Base-by-base conservation (phyloP, 192 early-diverging fungal species). In the Gaertneriomyces sp. region DNA sequence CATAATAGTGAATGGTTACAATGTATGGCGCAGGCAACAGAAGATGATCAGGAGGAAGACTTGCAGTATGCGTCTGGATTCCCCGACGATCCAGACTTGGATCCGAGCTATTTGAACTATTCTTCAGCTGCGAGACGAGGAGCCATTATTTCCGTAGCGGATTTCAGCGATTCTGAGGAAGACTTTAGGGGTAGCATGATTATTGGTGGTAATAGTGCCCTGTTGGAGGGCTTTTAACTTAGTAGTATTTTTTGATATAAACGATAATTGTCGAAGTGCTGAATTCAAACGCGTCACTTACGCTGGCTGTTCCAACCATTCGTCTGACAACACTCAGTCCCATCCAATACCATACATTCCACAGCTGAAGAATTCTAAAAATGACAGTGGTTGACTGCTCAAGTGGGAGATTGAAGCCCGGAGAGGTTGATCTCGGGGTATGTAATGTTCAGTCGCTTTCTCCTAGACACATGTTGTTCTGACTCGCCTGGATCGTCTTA, bases 381-480 rank as follows among this genome's bases (percentile, higher is more conserved):
- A 56, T 56, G 54, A 38, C 17, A 19, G 54, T 19, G 10, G 38
- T 50, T 14, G 47, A 50, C 14, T 50, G 14, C 20, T 17, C 54
- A 20, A 33, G 25, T 33, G 25, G 25, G 25, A 33, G 65, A 38
- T 49, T 98, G 46, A 98, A 95, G 81, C 87, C 93, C 41, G 94
- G 94, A 71, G 96, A 98, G 83, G 88, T 91, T 63, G 89, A 92
- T 82, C 82, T 98, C 66, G 96, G 96, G 63, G 92, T 93, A 85
- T 68, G 86, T 83, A 53, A 66, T 38, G 42, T 46, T n/a, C 6
- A 45, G 6, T 17, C 46, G 39, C 3, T 53, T 25, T 25, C 54
- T 56, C 54, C 12, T 0, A 12, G 2, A 12, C 17, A 57, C 6
- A 17, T 56, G 38, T 3, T 14, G 14, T 50, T 14, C n/a, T 57